Evolutionary conservation across 1,284 basidiomycete species (phyloP), one percentile per base, ranked within the genome.

Genomic region (Termitomyces sp.): DNA sequence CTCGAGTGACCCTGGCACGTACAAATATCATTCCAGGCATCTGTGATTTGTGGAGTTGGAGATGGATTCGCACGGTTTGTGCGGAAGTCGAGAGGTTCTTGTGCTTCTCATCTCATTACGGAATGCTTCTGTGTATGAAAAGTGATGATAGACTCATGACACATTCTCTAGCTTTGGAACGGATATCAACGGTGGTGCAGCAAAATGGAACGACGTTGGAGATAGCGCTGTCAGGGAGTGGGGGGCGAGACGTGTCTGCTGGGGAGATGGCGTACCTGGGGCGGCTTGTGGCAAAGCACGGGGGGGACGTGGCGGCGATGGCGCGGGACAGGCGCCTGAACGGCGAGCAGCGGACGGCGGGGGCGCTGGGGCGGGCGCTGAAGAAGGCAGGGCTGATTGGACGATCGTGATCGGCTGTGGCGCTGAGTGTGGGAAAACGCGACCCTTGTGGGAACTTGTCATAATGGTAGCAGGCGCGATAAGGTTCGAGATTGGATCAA

Each of bases 341-440:
- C 67, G 72, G 82, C 21, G 87, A 86, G 71, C 96, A 98, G 73
- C 85, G 88, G 68, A 98, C 94, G 3, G 79, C 77, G 36, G 95
- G 93, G 15, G 86, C 95, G 73, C 73, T 99, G 65, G 79, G 67
- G 61, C 75, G 82, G 65, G 84, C 82, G 38, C 72, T 89, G 55
- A 68, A 64, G 57, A 83, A 78, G 64, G 80, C 81, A 31, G 78
- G 81, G 34, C 59, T 74, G 36, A 54, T 57, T 31, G 21, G 47
- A 28, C 47, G 47, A 58, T 53, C 54, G 52, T 58, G 49, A 52
- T 56, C 40, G 53, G 44, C 48, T 58, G 61, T 58, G 61, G 57
- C 53, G 49, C 57, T 15, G 24, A 33, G 28, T 62, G 61, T 50
- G 57, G 54, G 36, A 42, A 24, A 3, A 17, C 68, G 19, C 31